phyloP scores from a whole-genome alignment of 805 yeast species.

The Yarrowia sp. region DNA sequence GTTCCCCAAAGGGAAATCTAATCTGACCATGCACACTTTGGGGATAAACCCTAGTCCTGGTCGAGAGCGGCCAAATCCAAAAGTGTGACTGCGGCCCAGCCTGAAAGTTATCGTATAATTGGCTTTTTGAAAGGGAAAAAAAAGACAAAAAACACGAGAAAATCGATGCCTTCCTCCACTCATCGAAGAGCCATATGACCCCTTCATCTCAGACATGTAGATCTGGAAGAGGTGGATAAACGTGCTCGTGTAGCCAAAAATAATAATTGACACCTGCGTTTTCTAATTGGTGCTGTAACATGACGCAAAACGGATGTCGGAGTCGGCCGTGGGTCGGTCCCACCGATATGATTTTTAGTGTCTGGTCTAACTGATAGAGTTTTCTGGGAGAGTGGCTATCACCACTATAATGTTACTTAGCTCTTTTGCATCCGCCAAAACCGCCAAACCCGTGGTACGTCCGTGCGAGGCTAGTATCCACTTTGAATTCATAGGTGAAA shows the following conservation, averaged over 20 bases:
- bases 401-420: not conserved
- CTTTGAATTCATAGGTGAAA: not conserved
- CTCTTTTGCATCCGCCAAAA: not conserved
- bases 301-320: too few relatives aligned
- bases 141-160: not conserved
- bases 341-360: too few relatives aligned
- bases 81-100: slow-evolving; percentile 1
- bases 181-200: not conserved
- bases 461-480: not conserved
- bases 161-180: not conserved
- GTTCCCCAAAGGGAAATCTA: slow-evolving; percentile 20
- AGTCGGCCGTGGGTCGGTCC: too few relatives aligned
- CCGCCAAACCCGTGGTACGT: not conserved
- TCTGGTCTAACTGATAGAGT: not conserved
- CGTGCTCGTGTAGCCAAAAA: too few relatives aligned
- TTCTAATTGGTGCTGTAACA: too few relatives aligned
- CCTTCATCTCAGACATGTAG: not conserved
- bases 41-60: slow-evolving; percentile 39
- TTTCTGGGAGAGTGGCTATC: not conserved
- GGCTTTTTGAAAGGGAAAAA: not conserved
- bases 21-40: slow-evolving; percentile 36
- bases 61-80: not conserved
- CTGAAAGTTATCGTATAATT: slow-evolving; percentile 1
- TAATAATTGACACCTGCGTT: too few relatives aligned
- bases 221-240: not conserved